Base-by-base conservation (phyloP, 2,329 filamentous ascomycete species). In the Colletotrichum eremochloae region DNA sequence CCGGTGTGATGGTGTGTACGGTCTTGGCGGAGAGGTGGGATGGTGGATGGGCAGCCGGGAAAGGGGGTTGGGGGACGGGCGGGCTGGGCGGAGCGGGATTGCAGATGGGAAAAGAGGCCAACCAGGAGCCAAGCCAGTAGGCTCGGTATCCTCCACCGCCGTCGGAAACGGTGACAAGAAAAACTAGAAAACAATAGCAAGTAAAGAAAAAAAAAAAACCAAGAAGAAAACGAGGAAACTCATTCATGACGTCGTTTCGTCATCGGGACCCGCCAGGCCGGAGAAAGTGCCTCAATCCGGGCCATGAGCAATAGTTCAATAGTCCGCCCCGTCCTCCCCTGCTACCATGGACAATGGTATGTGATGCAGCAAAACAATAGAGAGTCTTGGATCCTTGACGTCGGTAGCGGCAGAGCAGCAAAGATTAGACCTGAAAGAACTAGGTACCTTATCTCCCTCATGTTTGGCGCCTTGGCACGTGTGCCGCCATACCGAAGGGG, bases 11-110 rank as follows among this genome's bases (percentile, higher is more conserved):
- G 48, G 61, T 63, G 48, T 63, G 61, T 58, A 64, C 50, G 58
- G 58, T 40, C 69, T 72, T 72, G 69, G 65, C 69, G 69, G 69
- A 71, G 18, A 53, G 31, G 52, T 14, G 31, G 29, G 6, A 53
- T 33, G 29, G 29, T 7, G 29, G 6, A 53, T 33, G 29, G 29
- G 15, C 56, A 57, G 31, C 14, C 33, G n/a, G 44, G 60, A 50
- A 52, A 40, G 48, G 48, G 48, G 62, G 53, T 38, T 65, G 62
- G 62, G 62, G 62, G 36, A 36, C 18, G 52, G 61, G 67, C 58
- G 68, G 64, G 52, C 38, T 48, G 56, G 64, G 69, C 69, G 69
- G 69, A 71, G 69, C 69, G 69, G 69, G 60, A 72, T 55, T 42
- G 46, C 58, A 67, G 65, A 40, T 7, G 31, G 31, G 31, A 5